Evolutionary conservation across 139 green algal genomes (phyloP), one percentile per base, ranked within the genome.

Genomic region (Picochlorum sp.): DNA sequence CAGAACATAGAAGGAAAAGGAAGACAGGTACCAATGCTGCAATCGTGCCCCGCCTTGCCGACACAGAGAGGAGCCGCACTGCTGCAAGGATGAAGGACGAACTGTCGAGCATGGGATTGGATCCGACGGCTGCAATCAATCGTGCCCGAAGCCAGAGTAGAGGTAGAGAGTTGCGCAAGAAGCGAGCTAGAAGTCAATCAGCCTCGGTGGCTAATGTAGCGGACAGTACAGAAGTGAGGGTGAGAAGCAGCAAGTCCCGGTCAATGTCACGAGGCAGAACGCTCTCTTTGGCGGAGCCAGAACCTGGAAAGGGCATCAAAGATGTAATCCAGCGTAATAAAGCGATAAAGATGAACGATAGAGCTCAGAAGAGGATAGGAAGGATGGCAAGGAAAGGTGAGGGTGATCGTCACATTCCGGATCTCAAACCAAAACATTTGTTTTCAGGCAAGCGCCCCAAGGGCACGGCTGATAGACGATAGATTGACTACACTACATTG

Each of bases 401-500:
- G 74, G 75, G 64, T 1, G 85, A 95, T 68, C 59, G 86, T 3
- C 80, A 84, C 57, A 77, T 83, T 23, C 69, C 80, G 54, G 56
- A 95, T 84, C 59, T 90, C 71, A 95, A 89, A 79, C 94, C 94
- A 47, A 99, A 99, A 89, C 94, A 98, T 65, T 74, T 99, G 47
- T 92, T 98, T 73, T 84, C 69, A 21, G 93, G 92, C 21, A 98
- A 96, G 69, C 71, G 85, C 3, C 81, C 81, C 6, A 83, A 71
- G 9, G 89, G 89, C 28, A 92, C 87, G 71, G 91, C 82, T 5
- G 84, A 95, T 58, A 61, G 89, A 49, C 78, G 87, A 34, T 95
- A 66, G 34, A 14, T 41, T 41, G 34, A 9, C 34, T 41, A 41
- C 7, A 14, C 8, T 41, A 41, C 18, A 49, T 49, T 62, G 56